Evolutionary conservation across 768 basidiomycete genomes (phyloP), one percentile per base, ranked within the genome.

Genomic region (Boletus edulis): DNA sequence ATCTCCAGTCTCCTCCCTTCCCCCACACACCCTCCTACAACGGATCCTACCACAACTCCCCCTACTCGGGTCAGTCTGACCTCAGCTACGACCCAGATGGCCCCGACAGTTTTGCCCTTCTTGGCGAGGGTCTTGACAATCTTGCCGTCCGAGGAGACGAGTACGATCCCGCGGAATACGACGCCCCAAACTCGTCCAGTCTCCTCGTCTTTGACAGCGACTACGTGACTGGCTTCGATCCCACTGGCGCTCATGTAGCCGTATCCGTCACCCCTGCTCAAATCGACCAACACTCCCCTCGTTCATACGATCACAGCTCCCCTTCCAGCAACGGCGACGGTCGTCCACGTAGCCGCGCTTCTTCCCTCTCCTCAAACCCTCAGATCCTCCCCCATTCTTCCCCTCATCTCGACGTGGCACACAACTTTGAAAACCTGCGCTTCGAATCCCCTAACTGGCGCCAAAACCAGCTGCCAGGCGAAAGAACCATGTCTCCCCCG

Each of bases 111-210:
- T 78, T 82, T 51, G 71, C 70, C 49, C 67, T 87, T 55, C 81
- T 86, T 39, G 75, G 74, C 31, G 79, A 79, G 52, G 76, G 80
- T 39, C 71, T 72, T 22, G 69, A 70, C 44, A 67, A 58, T 58
- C 68, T 69, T 60, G 65, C 67, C 51, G 61, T 51, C 65, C 64
- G 65, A 14, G 34, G 34, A 56, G 62, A 71, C 69, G 85, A 83
- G 31, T 91, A 91, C 79, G 83, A 91, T 67, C 89, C 89, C 5
- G 69, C 80, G 29, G 85, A 90, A 52, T 91, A 82, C 76, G 89
- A 91, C 72, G 64, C 73, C 5, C 84, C 86, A 18, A 68, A 76
- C 54, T 72, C 73, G 2, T 65, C 78, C 32, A 63, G 68, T 27
- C 77, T 84, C 12, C 77, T 90, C 61, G 81, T 87, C 73, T 84